Evolutionary conservation across 1,284 basidiomycete species (phyloP).

Genomic region (Pyrrhoderma lamaoense): DNA sequence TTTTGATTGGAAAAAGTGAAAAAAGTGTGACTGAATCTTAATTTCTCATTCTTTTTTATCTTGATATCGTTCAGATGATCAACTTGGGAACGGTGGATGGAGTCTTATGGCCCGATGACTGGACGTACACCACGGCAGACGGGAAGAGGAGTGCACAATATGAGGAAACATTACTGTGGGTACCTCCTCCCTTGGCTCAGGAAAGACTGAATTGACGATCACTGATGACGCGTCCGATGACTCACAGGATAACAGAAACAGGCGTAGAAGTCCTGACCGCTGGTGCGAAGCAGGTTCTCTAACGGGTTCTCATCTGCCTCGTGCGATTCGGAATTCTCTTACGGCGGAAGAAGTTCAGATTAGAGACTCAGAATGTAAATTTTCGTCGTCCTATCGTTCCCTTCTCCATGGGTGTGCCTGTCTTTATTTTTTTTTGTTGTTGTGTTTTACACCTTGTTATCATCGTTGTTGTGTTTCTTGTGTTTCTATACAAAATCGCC

Average conservation of each 20-base stretch:
- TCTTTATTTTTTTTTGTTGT: not conserved
- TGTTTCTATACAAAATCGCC: too few relatives aligned
- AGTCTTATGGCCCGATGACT: slow-evolving; percentile 83
- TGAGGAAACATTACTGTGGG: slow-evolving; percentile 87
- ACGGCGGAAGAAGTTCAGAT: too few relatives aligned
- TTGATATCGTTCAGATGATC: slow-evolving; percentile 63
- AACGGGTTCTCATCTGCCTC: slow-evolving; percentile 15
- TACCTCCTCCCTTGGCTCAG: slow-evolving; percentile 19
- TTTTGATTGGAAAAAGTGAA: not conserved
- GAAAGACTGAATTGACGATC: not conserved
- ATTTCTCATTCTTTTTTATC: slow-evolving; percentile 13
- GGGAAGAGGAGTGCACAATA: slow-evolving; percentile 91
- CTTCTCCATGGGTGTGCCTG: not conserved
- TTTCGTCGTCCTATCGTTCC: slow-evolving; percentile 16
- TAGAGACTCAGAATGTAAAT: slow-evolving; percentile 11
- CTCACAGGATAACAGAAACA: slow-evolving; percentile 77
- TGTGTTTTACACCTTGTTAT: too few relatives aligned
- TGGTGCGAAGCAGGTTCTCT: slow-evolving; percentile 36
- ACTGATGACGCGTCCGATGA: slow-evolving; percentile 20
- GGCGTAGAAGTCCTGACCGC: slow-evolving; percentile 87
- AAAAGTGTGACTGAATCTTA: slow-evolving; percentile 17
- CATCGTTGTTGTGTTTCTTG: too few relatives aligned
- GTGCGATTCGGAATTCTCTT: slow-evolving; percentile 3
- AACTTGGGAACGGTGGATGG: slow-evolving; percentile 75
- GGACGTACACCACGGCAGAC: slow-evolving; percentile 90